Percentiles rank a stretch among this genome's conserved stretches.
Conservation (phyloP, 1,284 basidiomycete genomes). For the Xerocomus cyaneibrunnescens region DNA sequence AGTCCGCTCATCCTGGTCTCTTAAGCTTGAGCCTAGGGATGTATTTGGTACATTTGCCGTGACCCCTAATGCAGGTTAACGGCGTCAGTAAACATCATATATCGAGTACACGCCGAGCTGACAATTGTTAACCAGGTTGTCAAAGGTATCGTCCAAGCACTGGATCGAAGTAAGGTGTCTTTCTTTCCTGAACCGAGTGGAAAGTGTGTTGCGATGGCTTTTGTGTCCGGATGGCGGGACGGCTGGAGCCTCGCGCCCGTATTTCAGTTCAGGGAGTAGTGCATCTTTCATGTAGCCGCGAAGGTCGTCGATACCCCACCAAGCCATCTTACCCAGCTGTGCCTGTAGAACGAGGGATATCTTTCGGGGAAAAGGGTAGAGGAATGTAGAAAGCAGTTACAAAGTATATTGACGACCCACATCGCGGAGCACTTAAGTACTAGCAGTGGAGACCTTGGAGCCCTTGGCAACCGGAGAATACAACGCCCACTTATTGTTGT, state of each 20-base stretch:
- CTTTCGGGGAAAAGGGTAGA: not conserved
- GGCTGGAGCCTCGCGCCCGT: constrained; percentile 27
- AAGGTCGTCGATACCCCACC: constrained; percentile 39
- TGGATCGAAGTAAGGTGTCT: constrained; percentile 36
- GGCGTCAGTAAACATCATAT: constrained; percentile 8
- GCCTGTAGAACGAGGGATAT: not conserved
- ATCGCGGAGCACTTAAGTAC: constrained; percentile 21
- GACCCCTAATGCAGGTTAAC: constrained; percentile 24
- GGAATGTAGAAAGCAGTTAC: not conserved
- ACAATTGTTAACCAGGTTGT: constrained; percentile 33
- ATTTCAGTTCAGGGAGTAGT: constrained; percentile 39
- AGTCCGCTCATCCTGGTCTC: constrained; percentile 28
- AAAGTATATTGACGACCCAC: not conserved
- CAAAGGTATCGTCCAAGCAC: constrained; percentile 27
- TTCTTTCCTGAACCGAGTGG: constrained; percentile 36
- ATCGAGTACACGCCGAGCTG: not conserved
- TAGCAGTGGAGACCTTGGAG: not conserved
- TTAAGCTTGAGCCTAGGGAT: constrained; percentile 27
- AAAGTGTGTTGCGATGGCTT: constrained; percentile 40
- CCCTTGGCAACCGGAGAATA: constrained; percentile 26
- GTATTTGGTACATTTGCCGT: constrained; percentile 29
- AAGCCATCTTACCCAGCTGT: constrained; percentile 23
- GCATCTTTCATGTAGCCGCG: constrained; percentile 39
- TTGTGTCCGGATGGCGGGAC: constrained; percentile 37
- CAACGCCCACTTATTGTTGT: constrained; percentile 16